Evolutionary conservation across 257 asterid genomes (phyloP).

Genomic region (Jaltomata sinuosa): DNA sequence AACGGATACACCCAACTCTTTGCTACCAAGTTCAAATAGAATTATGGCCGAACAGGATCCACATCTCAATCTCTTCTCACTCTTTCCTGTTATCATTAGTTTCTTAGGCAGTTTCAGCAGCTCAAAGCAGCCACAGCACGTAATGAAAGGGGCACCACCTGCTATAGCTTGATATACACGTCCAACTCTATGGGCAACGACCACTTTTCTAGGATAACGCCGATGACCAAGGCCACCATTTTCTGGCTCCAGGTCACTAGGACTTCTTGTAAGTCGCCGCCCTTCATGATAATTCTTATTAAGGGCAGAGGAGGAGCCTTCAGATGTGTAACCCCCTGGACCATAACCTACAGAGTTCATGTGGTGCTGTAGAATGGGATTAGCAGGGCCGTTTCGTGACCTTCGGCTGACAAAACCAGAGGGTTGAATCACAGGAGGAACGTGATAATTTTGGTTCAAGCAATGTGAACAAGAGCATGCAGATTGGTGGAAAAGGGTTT

Average conservation of each 20-base stretch:
- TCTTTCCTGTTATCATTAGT: constrained; percentile 32
- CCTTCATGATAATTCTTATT: constrained; percentile 27
- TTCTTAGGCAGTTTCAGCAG: constrained; percentile 53
- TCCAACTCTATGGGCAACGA: constrained; percentile 27
- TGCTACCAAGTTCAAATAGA: constrained; percentile 43
- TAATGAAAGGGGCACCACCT: constrained; percentile 86
- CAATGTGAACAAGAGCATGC: constrained; percentile 81
- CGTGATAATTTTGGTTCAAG: constrained; percentile 41
- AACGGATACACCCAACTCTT: constrained; percentile 36
- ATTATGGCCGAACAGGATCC: constrained; percentile 82
- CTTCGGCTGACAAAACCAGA: constrained; percentile 25
- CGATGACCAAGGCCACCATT: constrained; percentile 36
- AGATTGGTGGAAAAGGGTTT: constrained; percentile 60
- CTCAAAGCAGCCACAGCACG: constrained; percentile 86
- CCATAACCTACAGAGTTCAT: constrained; percentile 25
- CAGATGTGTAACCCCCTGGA: constrained; percentile 27
- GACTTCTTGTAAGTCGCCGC: constrained; percentile 29
- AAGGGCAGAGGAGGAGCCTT: constrained; percentile 18
- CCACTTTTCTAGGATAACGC: constrained; percentile 36
- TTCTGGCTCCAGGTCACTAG: constrained; percentile 44
- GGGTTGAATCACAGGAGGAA: constrained; percentile 44
- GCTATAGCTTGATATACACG: constrained; percentile 44
- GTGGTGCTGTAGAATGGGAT: constrained; percentile 22
- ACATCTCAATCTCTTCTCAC: constrained; percentile 51
- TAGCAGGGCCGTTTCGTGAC: constrained; percentile 29